Conservation (phyloP, 179 eudicot genomes). For the Camellia oleifera region DNA sequence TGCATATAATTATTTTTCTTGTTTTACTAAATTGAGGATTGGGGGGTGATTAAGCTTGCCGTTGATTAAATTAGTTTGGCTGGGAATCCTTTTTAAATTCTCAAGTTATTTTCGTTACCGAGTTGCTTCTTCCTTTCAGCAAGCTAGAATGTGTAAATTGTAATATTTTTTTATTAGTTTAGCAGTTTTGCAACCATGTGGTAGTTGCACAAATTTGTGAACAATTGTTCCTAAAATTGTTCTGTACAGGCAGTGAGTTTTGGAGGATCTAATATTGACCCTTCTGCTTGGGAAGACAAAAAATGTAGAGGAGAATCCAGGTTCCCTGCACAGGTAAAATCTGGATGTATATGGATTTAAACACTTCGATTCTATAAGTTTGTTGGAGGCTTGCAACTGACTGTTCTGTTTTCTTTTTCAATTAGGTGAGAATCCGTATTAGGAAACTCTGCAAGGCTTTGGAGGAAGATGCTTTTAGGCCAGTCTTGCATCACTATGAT, state of each 20-base stretch:
- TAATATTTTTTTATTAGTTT: background rate
- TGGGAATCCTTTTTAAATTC: background rate
- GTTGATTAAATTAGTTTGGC: background rate
- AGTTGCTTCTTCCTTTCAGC: constrained; percentile 6
- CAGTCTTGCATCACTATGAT: constrained; percentile 94
- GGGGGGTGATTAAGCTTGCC: background rate
- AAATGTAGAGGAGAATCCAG: constrained; percentile 96
- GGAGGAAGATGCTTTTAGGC: constrained; percentile 97
- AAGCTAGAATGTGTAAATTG: background rate
- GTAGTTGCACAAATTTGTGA: background rate
- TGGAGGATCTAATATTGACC: constrained; percentile 92
- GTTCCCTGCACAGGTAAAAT: constrained; percentile 92
- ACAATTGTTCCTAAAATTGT: background rate
- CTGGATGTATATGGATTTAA: background rate
- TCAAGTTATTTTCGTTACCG: background rate
- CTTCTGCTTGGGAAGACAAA: constrained; percentile 99
- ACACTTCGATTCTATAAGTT: too few species aligned
- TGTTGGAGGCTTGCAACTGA: background rate
- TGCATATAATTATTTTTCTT: background rate
- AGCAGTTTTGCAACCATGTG: background rate
- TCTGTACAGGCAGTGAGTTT: constrained; percentile 72
- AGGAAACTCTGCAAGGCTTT: constrained; percentile 78
- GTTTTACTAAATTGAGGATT: background rate
- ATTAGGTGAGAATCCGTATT: constrained; percentile 76
- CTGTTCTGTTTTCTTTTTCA: background rate